A percentile compares a stretch with the other conserved stretches of the same genome.
Conservation (phyloP, 2,329 filamentous ascomycete genomes). For the Aspergillus japonicus region DNA sequence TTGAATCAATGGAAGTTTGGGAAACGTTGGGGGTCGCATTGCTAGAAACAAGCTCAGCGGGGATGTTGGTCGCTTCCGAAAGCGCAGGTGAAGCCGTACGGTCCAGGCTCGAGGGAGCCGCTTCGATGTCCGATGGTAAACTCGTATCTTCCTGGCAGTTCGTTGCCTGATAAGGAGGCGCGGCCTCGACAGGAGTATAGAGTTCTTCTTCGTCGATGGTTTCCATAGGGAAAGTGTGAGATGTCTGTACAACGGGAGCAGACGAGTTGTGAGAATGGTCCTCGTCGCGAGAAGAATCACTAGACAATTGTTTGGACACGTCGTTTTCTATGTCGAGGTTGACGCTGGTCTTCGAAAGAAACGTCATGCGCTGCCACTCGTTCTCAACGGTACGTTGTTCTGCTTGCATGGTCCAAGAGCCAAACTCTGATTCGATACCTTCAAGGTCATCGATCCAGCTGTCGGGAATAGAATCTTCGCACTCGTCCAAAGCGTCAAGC, state of each 20-base stretch:
- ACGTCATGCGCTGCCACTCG: conserved; percentile 47
- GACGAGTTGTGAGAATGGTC: neutral
- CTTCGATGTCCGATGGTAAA: neutral
- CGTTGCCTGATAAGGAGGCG: neutral
- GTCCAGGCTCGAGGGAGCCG: neutral
- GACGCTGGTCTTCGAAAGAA: conserved; percentile 8
- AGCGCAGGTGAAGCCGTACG: neutral
- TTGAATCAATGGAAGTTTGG: neutral
- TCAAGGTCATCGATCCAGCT: conserved; percentile 87
- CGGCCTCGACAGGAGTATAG: conserved; percentile 6
- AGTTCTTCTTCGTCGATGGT: conserved; percentile 26
- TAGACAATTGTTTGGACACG: neutral
- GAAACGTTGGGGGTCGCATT: neutral
- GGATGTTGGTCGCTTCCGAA: neutral
- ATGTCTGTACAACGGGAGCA: conserved; percentile 8
- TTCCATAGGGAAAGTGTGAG: conserved; percentile 20
- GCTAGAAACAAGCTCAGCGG: neutral
- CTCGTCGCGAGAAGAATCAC: neutral
- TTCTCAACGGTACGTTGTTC: conserved; percentile 71
- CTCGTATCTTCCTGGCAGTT: neutral
- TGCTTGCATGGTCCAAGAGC: conserved; percentile 75
- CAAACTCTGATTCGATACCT: conserved; percentile 71
- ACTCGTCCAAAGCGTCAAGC: conserved; percentile 81
- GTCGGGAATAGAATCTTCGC: conserved; percentile 79
- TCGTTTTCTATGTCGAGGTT: neutral